Evolutionary conservation across 345 rosid species (phyloP), one percentile per base, ranked within the genome.

Genomic region (Salix brachista): DNA sequence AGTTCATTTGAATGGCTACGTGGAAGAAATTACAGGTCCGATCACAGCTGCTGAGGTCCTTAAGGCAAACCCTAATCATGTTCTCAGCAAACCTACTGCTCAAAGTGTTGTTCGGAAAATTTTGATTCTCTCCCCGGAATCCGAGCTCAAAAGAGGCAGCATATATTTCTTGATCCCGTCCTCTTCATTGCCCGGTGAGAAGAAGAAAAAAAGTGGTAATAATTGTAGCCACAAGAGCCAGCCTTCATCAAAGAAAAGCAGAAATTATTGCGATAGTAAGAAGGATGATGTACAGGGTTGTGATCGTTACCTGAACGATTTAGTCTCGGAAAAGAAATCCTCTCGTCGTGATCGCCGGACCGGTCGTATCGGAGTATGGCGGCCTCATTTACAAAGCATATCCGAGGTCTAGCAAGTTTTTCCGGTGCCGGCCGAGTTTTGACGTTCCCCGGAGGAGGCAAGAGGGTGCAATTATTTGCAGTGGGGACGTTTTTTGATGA

Each of bases 101-200:
- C 94, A 93, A 60, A 97, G 97, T 7, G 89, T 90, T 58, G 90
- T 83, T 12, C 92, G 93, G 11, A 89, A 84, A 66, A 90, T 95
- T 75, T 71, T 93, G 78, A 90, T 93, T 83, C 85, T 95, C 67
- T 93, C 96, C 0, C 94, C 97, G 21, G 92, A 93, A 16, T 81
- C 93, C 46, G 97, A 93, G 85, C 99, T 95, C 84, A 91, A 90
- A 65, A 83, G 97, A 73, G 99, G 99, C 69, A 80, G 85, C 88
- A 95, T 95, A 42, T 95, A 93, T 86, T 95, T 95, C 86, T 83
- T 95, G 78, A 88, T 93, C 70, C 99, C 97, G 0, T 64, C 85
- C 0, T 69, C 93, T 65, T 89, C 97, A 2, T 71, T 87, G 37
- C 90, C 90, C 1, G 68, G 62, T 41, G 86, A 86, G 76, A 86